A percentile compares a stretch with the other conserved stretches of the same genome.
These are phyloP conservation scores for Colletotrichum salicis DNA, from an alignment of 2,329 filamentous ascomycete genomes.

Conservation along the genomic window DNA sequence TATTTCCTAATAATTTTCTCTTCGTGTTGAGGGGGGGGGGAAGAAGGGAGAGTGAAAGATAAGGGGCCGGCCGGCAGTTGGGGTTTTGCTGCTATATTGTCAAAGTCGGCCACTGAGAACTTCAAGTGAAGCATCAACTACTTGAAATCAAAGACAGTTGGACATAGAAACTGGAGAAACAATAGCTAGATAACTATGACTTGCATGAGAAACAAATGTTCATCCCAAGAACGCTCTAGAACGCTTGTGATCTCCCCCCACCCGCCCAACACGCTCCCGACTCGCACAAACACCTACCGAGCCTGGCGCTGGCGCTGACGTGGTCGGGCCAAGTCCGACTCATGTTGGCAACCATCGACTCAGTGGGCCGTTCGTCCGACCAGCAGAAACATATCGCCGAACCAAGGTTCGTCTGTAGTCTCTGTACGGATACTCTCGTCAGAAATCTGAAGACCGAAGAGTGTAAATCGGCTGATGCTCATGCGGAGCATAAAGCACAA, in stretches of 20 bases:
- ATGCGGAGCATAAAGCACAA: neutral
- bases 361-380: constrained; percentile 15
- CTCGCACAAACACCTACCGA: neutral
- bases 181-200: constrained; percentile 1
- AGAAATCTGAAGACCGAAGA: constrained; percentile 7
- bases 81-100: neutral
- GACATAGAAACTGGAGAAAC: neutral
- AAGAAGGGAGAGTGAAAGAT: too few relatives aligned
- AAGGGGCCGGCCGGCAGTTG: neutral
- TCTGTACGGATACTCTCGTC: neutral
- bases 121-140: neutral
- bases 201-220: constrained; percentile 21
- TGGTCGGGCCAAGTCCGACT: constrained; percentile 32
- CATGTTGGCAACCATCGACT: neutral
- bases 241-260: neutral
- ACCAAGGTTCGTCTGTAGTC: neutral
- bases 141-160: neutral
- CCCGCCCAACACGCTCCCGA: neutral
- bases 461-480: constrained; percentile 20
- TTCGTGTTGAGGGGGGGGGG: neutral
- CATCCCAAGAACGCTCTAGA: constrained; percentile 1
- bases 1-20: neutral
- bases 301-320: constrained; percentile 18
- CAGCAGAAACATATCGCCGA: neutral
- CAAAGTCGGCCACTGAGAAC: neutral